phyloP scores from a whole-genome alignment of 2,329 filamentous ascomycete genomes.

The Eutypa lata region DNA sequence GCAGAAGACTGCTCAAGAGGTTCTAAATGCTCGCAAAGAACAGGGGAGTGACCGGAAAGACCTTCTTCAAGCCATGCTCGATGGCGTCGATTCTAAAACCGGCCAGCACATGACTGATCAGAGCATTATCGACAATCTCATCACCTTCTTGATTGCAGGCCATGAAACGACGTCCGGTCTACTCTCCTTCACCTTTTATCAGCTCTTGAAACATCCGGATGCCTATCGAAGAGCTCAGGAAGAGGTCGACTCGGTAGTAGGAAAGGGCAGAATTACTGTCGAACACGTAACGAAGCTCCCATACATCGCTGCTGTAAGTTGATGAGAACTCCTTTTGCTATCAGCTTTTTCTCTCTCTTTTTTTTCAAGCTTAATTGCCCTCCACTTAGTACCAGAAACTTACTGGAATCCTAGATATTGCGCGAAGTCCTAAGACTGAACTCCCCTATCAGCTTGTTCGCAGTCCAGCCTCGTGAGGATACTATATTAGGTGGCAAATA shows the following conservation, averaged over 20 bases:
- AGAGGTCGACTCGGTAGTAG: slow-evolving; percentile 66
- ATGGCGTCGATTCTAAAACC: slow-evolving; percentile 64
- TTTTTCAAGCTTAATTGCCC: too few species aligned
- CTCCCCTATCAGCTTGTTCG: slow-evolving; percentile 58
- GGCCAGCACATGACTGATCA: slow-evolving; percentile 61
- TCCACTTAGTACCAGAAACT: background rate
- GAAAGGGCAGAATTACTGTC: slow-evolving; percentile 52
- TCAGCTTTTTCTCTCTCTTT: too few species aligned
- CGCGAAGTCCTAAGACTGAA: slow-evolving; percentile 63
- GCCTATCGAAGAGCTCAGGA: slow-evolving; percentile 59
- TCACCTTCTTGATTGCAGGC: slow-evolving; percentile 68
- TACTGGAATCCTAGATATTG: slow-evolving; percentile 39
- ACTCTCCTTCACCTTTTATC: slow-evolving; percentile 62
- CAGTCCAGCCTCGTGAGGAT: slow-evolving; percentile 51
- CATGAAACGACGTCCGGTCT: slow-evolving; percentile 71
- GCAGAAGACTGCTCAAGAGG: slow-evolving; percentile 53
- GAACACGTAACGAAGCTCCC: slow-evolving; percentile 62
- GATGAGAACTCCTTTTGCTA: too few species aligned
- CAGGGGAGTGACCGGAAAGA: slow-evolving; percentile 57
- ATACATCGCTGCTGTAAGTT: slow-evolving; percentile 58
- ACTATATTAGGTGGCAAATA: slow-evolving; percentile 61
- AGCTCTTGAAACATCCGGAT: slow-evolving; percentile 61
- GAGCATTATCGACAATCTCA: slow-evolving; percentile 66
- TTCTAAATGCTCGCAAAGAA: slow-evolving; percentile 56
- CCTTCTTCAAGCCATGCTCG: slow-evolving; percentile 66